Conservation (phyloP, 192 early-diverging fungal genomes). For the Umbelopsis sp. region DNA sequence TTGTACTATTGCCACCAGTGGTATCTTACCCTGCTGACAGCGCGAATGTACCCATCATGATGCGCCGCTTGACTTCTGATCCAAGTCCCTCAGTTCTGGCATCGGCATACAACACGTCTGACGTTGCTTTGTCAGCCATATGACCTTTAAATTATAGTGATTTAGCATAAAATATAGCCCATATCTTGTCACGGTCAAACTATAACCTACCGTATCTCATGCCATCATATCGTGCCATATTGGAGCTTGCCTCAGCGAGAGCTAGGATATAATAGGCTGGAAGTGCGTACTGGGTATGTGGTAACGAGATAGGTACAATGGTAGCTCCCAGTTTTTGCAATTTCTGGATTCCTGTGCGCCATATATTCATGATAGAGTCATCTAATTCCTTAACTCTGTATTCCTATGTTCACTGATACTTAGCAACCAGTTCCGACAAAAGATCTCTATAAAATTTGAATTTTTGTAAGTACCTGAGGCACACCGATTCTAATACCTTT, state of each 20-base stretch:
- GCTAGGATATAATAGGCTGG: slow-evolving; percentile 88
- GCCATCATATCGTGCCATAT: slow-evolving; percentile 88
- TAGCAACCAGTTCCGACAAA: not conserved
- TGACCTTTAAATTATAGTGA: slow-evolving; percentile 33
- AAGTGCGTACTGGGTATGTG: slow-evolving; percentile 69
- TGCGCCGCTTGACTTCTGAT: slow-evolving; percentile 76
- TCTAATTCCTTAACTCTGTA: slow-evolving; percentile 80
- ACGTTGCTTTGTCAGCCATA: slow-evolving; percentile 24
- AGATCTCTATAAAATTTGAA: not conserved
- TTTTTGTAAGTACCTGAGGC: slow-evolving; percentile 34
- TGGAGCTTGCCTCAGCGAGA: slow-evolving; percentile 89
- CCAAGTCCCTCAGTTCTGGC: slow-evolving; percentile 78
- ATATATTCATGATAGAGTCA: slow-evolving; percentile 49
- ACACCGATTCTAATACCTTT: slow-evolving; percentile 65
- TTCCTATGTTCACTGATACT: slow-evolving; percentile 45
- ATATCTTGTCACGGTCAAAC: not conserved
- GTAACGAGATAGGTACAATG: slow-evolving; percentile 70
- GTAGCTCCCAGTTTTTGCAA: slow-evolving; percentile 66
- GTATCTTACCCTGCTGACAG: slow-evolving; percentile 68
- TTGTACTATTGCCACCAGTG: too few relatives aligned
- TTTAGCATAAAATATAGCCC: not conserved
- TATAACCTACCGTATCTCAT: slow-evolving; percentile 70
- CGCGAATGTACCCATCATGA: slow-evolving; percentile 86
- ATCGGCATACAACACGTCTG: slow-evolving; percentile 51
- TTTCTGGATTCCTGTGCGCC: slow-evolving; percentile 57